Evolutionary conservation across 1,284 basidiomycete genomes (phyloP).

Genomic region (Microstroma glucosiphilum): DNA sequence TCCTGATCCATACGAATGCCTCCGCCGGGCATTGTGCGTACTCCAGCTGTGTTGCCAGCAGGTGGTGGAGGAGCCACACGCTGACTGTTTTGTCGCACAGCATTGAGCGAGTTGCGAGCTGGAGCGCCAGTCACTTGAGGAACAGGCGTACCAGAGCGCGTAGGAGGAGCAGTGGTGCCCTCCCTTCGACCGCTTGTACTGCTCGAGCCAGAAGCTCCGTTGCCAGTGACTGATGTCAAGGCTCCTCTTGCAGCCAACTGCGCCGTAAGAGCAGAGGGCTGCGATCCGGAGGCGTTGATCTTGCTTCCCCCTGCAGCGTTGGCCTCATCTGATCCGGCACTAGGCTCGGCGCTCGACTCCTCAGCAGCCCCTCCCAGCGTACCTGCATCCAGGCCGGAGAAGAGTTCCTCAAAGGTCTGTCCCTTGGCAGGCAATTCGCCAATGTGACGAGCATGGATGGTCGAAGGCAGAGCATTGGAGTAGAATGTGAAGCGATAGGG

Average conservation of each 20-base stretch:
- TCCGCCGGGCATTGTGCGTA: slow-evolving; percentile 33
- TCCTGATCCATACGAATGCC: slow-evolving; percentile 43
- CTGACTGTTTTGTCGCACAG: not conserved
- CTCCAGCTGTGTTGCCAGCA: not conserved
- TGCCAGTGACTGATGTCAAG: not conserved
- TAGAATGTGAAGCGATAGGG: slow-evolving; percentile 99
- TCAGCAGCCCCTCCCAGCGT: slow-evolving; percentile 13
- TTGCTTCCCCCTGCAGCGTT: not conserved
- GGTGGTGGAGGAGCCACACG: not conserved
- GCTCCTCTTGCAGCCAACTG: not conserved
- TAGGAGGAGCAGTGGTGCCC: slow-evolving; percentile 34
- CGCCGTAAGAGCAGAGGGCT: not conserved
- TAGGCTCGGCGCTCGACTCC: slow-evolving; percentile 4
- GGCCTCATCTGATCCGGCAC: not conserved
- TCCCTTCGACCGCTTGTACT: slow-evolving; percentile 25
- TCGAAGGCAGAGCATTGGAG: slow-evolving; percentile 82
- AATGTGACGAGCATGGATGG: slow-evolving; percentile 87
- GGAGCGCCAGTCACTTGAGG: slow-evolving; percentile 5
- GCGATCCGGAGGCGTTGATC: not conserved
- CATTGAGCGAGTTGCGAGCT: slow-evolving; percentile 4
- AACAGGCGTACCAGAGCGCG: slow-evolving; percentile 36
- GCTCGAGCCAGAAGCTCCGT: not conserved
- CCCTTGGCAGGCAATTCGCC: slow-evolving; percentile 89
- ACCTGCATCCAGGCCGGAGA: slow-evolving; percentile 58
- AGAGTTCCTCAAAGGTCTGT: slow-evolving; percentile 86